Evolutionary conservation across 108 stramenopile genomes (phyloP), one percentile per base, ranked within the genome.

Genomic region (Cyclotella cryptica): DNA sequence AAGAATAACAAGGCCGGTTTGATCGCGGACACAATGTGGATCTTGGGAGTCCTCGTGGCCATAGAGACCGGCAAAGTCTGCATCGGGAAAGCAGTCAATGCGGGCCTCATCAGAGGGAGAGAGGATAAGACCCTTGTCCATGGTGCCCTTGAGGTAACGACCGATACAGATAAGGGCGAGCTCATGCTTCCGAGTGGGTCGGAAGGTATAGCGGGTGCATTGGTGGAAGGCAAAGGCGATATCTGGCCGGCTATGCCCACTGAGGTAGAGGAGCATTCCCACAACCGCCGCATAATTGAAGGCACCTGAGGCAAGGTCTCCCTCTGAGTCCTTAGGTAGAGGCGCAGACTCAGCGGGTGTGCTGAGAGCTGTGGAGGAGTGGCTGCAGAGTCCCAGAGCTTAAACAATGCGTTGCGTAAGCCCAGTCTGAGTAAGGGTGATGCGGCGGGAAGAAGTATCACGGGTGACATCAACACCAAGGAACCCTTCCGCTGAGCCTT

Each of bases 61-160:
- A 60, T 73, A 89, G 13, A 83, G 53, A 15, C 88, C 83, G 26
- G 88, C 87, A 51, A 51, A 51, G 58, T 83, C 81, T 1, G 87
- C 87, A 44, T 88, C 87, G 19, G 78, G 77, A 53, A 68, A 86
- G n/a, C 65, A 80, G 28, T 87, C 82, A 47, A 88, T 55, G 27
- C 28, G 18, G n/a, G 78, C 19, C 6, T 70, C 19, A 15, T 51
- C 49, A 55, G 42, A 28, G 0, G 73, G 79, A 44, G 63, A 40
- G 4, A 88, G 18, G 24, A 82, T 75, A 3, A 83, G 29, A 15
- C 85, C 88, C 21, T 63, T 63, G 13, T 41, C 61, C 18, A 42
- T 12, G 4, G 61, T 63, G 12, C 61, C 61, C 21, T 63, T 63
- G 17, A 63, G 39, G 35, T 63, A 63, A 13, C 14, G 61, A 3